Conservation (phyloP, 2,329 filamentous ascomycete genomes). For the Diaporthe destruens region DNA sequence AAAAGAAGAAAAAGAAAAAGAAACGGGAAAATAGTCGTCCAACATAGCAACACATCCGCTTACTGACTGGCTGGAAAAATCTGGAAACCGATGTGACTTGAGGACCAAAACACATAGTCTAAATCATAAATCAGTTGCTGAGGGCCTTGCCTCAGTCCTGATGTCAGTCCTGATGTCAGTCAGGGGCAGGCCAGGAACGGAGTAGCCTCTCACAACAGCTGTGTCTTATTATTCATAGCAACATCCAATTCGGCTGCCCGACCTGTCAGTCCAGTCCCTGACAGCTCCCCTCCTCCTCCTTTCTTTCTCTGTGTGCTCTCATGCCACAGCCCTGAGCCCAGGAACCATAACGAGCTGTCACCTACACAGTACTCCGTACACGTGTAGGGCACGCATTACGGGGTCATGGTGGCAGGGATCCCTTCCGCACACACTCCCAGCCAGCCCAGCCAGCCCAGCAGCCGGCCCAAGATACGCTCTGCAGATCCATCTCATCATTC, state of each 20-base stretch:
- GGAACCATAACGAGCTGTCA: slow-evolving; percentile 8
- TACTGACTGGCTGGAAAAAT: background rate
- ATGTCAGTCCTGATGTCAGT: background rate
- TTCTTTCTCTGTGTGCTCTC: background rate
- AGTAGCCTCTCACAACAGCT: background rate
- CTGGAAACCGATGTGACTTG: background rate
- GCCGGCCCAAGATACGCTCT: slow-evolving; percentile 21
- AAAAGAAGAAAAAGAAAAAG: background rate
- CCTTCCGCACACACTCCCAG: background rate
- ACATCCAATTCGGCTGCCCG: background rate
- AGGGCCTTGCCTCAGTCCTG: background rate
- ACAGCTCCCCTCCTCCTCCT: background rate
- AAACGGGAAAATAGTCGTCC: background rate
- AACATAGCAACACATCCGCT: background rate
- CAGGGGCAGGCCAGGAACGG: slow-evolving; percentile 27
- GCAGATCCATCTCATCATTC: slow-evolving; percentile 30
- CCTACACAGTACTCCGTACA: too few relatives aligned
- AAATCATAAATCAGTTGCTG: background rate
- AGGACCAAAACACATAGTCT: background rate
- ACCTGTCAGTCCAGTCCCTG: slow-evolving; percentile 6
- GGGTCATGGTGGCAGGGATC: slow-evolving; percentile 9
- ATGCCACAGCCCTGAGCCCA: background rate
- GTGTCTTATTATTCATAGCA: slow-evolving; percentile 14
- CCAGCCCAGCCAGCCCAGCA: too few relatives aligned
- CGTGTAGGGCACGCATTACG: slow-evolving; percentile 9